A percentile compares a stretch with the other conserved stretches of the same genome.
These are phyloP conservation scores for Naegleria fowleri DNA, from an alignment of 208 protist genomes.

Conservation along the genomic window DNA sequence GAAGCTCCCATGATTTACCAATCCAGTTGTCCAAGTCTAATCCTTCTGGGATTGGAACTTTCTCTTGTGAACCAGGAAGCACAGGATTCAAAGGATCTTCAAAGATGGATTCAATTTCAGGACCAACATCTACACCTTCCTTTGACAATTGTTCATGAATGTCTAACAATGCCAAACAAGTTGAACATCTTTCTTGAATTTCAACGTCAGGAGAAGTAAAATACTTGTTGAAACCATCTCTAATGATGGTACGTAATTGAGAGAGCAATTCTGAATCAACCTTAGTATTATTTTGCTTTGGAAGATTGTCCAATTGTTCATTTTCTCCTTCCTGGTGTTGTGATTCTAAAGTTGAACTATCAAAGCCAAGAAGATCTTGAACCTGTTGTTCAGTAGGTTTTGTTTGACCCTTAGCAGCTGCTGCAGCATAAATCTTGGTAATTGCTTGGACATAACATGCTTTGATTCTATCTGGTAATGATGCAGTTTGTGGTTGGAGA, in stretches of 20 bases:
- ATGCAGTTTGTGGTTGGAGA: neutral
- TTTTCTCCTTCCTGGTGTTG: too few species aligned
- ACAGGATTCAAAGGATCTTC: slow-evolving; percentile 9
- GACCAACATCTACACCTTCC: neutral
- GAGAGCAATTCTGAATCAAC: neutral
- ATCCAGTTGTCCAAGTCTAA: slow-evolving; percentile 16
- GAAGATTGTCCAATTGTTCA: neutral
- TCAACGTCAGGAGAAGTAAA: neutral
- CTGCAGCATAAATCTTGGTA: slow-evolving; percentile 5
- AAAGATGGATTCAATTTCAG: neutral
- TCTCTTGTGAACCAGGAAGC: neutral
- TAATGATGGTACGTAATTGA: neutral
- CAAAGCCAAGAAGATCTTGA: neutral
- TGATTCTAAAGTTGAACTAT: neutral
- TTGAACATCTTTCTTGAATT: neutral
- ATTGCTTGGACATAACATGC: neutral
- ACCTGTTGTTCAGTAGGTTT: neutral
- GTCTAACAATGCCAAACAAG: neutral
- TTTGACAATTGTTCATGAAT: neutral
- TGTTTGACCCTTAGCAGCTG: neutral
- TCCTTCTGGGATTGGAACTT: slow-evolving; percentile 10
- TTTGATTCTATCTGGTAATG: slow-evolving; percentile 3
- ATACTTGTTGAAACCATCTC: neutral
- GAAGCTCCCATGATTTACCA: neutral
- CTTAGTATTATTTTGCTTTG: neutral